Conservation (phyloP, 345 rosid species). For the Syzygium oleosum region DNA sequence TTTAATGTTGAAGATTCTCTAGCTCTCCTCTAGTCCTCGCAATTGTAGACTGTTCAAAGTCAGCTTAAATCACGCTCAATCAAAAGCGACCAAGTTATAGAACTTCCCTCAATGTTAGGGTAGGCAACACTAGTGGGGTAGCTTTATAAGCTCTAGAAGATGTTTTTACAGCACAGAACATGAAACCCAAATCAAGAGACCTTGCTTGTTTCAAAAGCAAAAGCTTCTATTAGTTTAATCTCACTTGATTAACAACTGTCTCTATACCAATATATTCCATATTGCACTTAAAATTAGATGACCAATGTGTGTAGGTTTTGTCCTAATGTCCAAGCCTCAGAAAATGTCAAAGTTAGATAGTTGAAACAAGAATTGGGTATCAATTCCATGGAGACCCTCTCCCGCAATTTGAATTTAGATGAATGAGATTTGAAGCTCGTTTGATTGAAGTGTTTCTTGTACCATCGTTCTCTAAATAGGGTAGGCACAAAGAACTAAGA, state of each 20-base stretch:
- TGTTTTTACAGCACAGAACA: background rate
- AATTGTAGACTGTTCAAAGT: background rate
- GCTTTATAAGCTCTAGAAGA: background rate
- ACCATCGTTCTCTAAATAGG: background rate
- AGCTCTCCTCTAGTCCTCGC: background rate
- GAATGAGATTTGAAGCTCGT: background rate
- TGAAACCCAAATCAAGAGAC: background rate
- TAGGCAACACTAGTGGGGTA: background rate
- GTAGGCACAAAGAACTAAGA: background rate
- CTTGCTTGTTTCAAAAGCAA: background rate
- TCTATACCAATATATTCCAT: background rate
- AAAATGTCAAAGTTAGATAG: background rate
- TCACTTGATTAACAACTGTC: background rate
- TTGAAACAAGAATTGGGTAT: background rate
- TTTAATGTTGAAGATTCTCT: background rate
- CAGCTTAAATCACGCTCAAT: background rate
- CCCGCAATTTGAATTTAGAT: background rate
- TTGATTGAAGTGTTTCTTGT: background rate
- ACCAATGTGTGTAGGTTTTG: background rate
- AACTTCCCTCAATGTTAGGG: background rate
- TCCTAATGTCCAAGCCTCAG: background rate
- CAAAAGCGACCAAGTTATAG: background rate
- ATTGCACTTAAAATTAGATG: background rate
- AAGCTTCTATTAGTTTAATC: background rate
- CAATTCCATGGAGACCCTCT: background rate